Evolutionary conservation across 805 yeast genomes (phyloP).

Genomic region (Komagataella pastoris): DNA sequence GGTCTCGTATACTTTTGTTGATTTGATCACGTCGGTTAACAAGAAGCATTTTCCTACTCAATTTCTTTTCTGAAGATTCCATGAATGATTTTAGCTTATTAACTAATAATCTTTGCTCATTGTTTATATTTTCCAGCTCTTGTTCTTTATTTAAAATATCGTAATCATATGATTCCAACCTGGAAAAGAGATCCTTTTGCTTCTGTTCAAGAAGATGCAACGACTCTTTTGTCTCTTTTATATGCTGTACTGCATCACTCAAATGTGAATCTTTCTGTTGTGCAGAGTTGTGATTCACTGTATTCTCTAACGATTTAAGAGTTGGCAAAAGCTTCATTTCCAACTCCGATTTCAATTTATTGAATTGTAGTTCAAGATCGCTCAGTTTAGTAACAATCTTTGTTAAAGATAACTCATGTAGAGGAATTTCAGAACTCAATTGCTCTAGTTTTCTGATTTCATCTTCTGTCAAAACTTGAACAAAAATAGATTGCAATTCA

Average conservation of each 20-base stretch:
- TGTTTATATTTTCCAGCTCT: constrained; percentile 35
- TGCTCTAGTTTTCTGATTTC: constrained; percentile 31
- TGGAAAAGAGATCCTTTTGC: constrained; percentile 11
- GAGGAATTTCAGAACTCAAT: constrained; percentile 22
- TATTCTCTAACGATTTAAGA: constrained; percentile 1
- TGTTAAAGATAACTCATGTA: constrained; percentile 26
- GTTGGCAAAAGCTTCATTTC: constrained; percentile 45
- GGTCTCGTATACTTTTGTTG: constrained; percentile 58
- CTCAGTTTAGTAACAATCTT: constrained; percentile 24
- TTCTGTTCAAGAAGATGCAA: constrained; percentile 7
- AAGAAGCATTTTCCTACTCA: constrained; percentile 50
- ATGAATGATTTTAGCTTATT: constrained; percentile 47
- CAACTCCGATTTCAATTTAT: constrained; percentile 39
- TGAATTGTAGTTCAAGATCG: constrained; percentile 31
- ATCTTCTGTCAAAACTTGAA: constrained; percentile 30
- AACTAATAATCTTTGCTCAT: constrained; percentile 39
- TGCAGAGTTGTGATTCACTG: background rate
- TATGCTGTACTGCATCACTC: background rate
- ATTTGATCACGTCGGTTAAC: constrained; percentile 55
- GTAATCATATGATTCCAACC: constrained; percentile 15
- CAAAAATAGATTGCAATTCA: constrained; percentile 44
- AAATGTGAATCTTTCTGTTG: background rate
- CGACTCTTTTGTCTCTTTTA: constrained; percentile 6
- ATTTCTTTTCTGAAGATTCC: constrained; percentile 47
- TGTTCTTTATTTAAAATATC: constrained; percentile 21